A percentile compares a stretch with the other conserved stretches of the same genome.
Conservation (phyloP, 2,329 filamentous ascomycete genomes). For the Alternaria rosae region DNA sequence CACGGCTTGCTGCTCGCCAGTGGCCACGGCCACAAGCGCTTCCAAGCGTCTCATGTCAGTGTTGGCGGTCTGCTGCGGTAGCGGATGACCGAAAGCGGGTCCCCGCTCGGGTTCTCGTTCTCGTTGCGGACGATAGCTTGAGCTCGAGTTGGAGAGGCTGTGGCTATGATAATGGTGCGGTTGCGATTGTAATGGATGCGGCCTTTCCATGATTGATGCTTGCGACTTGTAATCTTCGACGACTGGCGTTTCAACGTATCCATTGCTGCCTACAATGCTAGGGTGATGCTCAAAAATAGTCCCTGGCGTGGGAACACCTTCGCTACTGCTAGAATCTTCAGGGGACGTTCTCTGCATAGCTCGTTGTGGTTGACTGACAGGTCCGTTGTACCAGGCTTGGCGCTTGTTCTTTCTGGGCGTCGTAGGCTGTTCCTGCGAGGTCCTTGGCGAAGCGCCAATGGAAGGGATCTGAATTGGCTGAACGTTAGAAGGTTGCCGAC, state of each 20-base stretch:
- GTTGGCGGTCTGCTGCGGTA: constrained; percentile 43
- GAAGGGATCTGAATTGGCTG: constrained; percentile 37
- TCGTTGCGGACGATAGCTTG: constrained; percentile 39
- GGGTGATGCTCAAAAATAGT: constrained; percentile 61
- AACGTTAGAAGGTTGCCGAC: constrained; percentile 26
- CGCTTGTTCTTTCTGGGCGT: constrained; percentile 69
- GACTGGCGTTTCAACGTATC: constrained; percentile 55
- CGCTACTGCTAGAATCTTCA: constrained; percentile 63
- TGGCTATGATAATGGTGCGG: constrained; percentile 42
- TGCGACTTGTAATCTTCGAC: constrained; percentile 52
- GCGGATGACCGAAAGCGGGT: constrained; percentile 42
- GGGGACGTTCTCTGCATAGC: constrained; percentile 60
- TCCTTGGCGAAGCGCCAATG: constrained; percentile 46
- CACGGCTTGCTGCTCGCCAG: constrained; percentile 59
- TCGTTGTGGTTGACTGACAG: constrained; percentile 43
- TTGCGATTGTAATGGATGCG: constrained; percentile 41
- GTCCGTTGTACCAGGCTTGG: constrained; percentile 75
- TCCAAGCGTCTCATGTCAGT: constrained; percentile 65
- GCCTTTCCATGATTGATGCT: constrained; percentile 47
- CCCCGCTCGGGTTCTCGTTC: constrained; percentile 43
- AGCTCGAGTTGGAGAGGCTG: constrained; percentile 35
- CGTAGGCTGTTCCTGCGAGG: constrained; percentile 51
- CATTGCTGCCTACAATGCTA: constrained; percentile 60
- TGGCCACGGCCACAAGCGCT: constrained; percentile 70
- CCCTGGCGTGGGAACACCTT: constrained; percentile 62